Base-by-base conservation (phyloP, 306 rosid genomes). In the Pachyrhizus erosus region DNA sequence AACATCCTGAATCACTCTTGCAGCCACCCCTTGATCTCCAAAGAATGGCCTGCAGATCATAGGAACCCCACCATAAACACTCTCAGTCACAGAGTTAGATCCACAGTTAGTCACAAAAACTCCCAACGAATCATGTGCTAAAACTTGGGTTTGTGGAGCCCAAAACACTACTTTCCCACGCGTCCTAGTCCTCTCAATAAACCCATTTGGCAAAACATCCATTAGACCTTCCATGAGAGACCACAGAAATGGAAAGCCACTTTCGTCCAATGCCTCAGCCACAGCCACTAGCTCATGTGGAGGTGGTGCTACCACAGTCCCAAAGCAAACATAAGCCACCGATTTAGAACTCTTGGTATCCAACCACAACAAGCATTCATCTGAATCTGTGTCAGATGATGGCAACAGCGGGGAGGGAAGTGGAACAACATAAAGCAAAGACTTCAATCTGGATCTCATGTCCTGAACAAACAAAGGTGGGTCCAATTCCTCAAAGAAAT, bases 11-110 rank as follows among this genome's bases (percentile, higher is more conserved):
- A 71, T 17, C 60, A 45, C 2, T 48, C 60, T 71, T 14, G 5
- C 76, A 15, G 42, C 23, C 70, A 83, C 77, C 12, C 60, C 60
- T 9, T 89, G 85, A 52, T 89, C 92, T 10, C 84, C 90, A 42
- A 77, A 82, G 58, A 87, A 84, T 0, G 90, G 90, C 84, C 88
- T 60, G 52, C 87, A 80, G 10, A 89, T 86, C 86, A 89, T 72
- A 1, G 92, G 92, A 5, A 85, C 85, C 27, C 85, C 88, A 58
- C 20, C 71, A 0, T 42, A 68, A 27, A 85, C 14, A 61, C 88
- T 39, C 55, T 89, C 88, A 21, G 0, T 49, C 27, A 87, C 85
- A 0, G 91, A 85, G 76, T 67, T 85, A 54, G 46, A 10, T 9
- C 88, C 88, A 51, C 89, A 62, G 8, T 89, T 89, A 0, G 91